Percentiles rank a stretch among this genome's conserved stretches.
phyloP scores from a whole-genome alignment of 1,284 basidiomycete genomes.

The Pyrrhoderma lamaoense region DNA sequence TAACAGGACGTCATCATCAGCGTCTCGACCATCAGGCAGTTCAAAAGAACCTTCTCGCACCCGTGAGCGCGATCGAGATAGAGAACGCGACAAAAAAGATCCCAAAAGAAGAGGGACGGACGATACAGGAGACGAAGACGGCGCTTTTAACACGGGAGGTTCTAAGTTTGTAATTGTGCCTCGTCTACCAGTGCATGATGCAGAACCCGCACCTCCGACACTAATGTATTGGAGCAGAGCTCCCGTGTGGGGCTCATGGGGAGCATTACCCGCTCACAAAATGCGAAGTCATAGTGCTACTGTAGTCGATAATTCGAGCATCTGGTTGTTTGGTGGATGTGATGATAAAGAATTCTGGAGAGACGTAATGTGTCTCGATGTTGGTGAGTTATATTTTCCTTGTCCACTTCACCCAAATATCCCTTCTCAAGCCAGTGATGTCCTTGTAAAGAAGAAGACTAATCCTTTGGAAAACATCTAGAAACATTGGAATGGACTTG shows the following conservation, averaged over 20 bases:
- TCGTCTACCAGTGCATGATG: constrained; percentile 41
- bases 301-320: constrained; percentile 64
- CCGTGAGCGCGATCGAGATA: constrained; percentile 9
- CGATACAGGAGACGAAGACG: constrained; percentile 7
- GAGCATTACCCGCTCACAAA: constrained; percentile 61
- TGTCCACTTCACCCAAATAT: too few species aligned
- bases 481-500: constrained; percentile 89
- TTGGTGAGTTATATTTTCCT: constrained; percentile 41
- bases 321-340: constrained; percentile 88
- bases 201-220: constrained; percentile 45
- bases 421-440: background rate
- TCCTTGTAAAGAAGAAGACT: too few species aligned
- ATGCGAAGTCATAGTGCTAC: constrained; percentile 84
- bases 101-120: background rate
- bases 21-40: constrained; percentile 3
- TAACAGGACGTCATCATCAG: constrained; percentile 5
- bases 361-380: constrained; percentile 84
- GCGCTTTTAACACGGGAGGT: background rate
- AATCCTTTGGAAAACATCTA: constrained; percentile 31
- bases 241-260: constrained; percentile 53
- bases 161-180: constrained; percentile 1
- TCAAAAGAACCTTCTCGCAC: constrained; percentile 10
- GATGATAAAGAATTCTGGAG: constrained; percentile 72
- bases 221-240: constrained; percentile 85
- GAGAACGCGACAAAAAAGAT: constrained; percentile 1